Conservation (phyloP, 306 rosid species). For the Sesbania bispinosa region DNA sequence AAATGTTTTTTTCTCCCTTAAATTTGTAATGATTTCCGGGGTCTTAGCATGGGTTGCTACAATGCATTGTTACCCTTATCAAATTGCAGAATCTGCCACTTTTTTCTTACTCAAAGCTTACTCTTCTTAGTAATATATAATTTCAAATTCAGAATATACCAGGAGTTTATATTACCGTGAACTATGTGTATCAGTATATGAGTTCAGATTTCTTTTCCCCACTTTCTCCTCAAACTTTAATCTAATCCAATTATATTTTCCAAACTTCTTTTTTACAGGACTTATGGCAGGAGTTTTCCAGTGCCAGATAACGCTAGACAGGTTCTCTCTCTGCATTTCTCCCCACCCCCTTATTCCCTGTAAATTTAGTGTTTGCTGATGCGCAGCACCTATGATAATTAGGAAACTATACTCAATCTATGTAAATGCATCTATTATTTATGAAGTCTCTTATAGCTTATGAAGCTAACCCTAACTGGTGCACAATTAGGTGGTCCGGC, state of each 20-base stretch:
- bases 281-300: slow-evolving; percentile 58
- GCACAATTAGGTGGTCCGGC: slow-evolving; percentile 60
- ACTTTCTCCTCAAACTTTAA: not conserved
- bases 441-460: not conserved
- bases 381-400: not conserved
- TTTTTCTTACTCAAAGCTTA: not conserved
- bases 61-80: not conserved
- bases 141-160: not conserved
- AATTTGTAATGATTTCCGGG: not conserved
- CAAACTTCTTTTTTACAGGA: slow-evolving; percentile 42
- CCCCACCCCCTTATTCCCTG: not conserved
- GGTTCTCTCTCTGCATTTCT: slow-evolving; percentile 35
- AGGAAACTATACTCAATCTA: not conserved
- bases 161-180: not conserved
- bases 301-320: slow-evolving; percentile 73
- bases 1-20: not conserved
- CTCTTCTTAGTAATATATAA: not conserved
- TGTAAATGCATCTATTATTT: not conserved
- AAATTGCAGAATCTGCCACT: not conserved
- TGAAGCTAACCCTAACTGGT: not conserved
- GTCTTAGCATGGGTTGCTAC: too few species aligned
- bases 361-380: not conserved
- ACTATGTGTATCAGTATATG: not conserved
- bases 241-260: not conserved
- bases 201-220: not conserved